Evolutionary conservation across 2,329 filamentous ascomycete species (phyloP), one percentile per base, ranked within the genome.

Genomic region (Epichloe gansuensis): DNA sequence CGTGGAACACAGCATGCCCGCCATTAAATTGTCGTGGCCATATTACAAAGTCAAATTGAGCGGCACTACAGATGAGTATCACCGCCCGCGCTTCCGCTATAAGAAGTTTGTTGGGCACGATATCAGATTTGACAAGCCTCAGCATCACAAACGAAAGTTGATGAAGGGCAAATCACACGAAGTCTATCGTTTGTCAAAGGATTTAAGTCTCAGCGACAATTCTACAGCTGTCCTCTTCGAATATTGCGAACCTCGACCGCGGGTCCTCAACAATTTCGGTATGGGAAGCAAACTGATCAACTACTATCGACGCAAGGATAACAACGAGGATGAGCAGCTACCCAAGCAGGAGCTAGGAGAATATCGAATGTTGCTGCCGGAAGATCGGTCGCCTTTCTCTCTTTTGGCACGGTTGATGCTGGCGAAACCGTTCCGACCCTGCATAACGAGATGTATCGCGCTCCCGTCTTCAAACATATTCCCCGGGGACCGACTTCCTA

Each of bases 221-320:
- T 90, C 91, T 0, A 86, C 83, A 43, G 84, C 89, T 21, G 78
- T 96, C 5, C 78, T 98, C 13, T 85, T 97, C 37, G 93, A 98
- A 68, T 98, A 98, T 66, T 94, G 89, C 8, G 93, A 98, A 68
- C 90, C 96, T 62, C 85, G 89, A 57, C 93, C 93, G 0, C 86
- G 85, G 9, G 89, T 95, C 55, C 74, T 98, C 56, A 96, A 91
- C 44, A 96, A 95, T 64, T 95, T 96, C 62, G 93, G 91, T 58
- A 98, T 98, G 93, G 91, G 91, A 50, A 95, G 86, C 66, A 86
- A 90, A 51, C 80, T 98, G 54, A 89, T 97, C 73, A 97, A 98
- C 68, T 98, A 97, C 69, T 96, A 96, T 65, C 86, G 91, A 54
- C 89, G 89, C 62, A 86, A 89, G 64, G 80, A 80, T 42, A 75